Base-by-base conservation (phyloP, 495 filamentous ascomycete species). In the Penicillium malachiteum region DNA sequence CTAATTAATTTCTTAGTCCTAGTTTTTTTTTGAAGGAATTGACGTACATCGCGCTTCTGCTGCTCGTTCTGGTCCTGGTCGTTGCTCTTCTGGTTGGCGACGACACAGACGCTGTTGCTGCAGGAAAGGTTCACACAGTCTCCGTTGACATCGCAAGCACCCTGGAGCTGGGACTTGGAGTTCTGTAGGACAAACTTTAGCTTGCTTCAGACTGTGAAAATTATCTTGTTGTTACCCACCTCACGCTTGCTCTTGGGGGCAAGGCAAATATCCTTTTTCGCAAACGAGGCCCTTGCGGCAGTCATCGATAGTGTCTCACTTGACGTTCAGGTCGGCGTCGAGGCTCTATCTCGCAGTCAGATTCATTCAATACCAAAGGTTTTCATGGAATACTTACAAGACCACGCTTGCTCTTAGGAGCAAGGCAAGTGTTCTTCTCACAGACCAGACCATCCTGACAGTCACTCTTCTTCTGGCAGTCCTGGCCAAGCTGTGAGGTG, bases 381-480 rank as follows among this genome's bases (percentile, higher is more conserved):
- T n/a, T n/a, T 18, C 2, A 16, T 17, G 17, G 5, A 18, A 5
- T 17, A 43, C 40, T 43, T 7, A 43, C 40, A 37, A 37, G 9
- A 18, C 9, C 17, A 43, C 40, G 40, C 40, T 43, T 43, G 40
- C 40, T 16, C 40, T 43, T 34, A 17, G 49, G 18, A 26, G 49
- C 49, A 42, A 52, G 49, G 37, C 50, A 53, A 16, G 41, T 46
- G 35, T 55, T 35, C 14, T 55, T 31, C 35, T 55, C 52, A 55
- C 52, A 55, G 1, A 32, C 35, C 0, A 42, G 45, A 7, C 21
- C 52, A 43, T 55, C 48, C 33, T 37, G 4, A 17, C 43, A 55
- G 45, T 55, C 52, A 11, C 45, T 21, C 14, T 21, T 32, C 12
- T n/a, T 31, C 32, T 53, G 13, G 41, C 50, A 53, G 1, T 40